Base-by-base conservation (phyloP, 78 protist genomes). In the Isochrysis galbana region DNA sequence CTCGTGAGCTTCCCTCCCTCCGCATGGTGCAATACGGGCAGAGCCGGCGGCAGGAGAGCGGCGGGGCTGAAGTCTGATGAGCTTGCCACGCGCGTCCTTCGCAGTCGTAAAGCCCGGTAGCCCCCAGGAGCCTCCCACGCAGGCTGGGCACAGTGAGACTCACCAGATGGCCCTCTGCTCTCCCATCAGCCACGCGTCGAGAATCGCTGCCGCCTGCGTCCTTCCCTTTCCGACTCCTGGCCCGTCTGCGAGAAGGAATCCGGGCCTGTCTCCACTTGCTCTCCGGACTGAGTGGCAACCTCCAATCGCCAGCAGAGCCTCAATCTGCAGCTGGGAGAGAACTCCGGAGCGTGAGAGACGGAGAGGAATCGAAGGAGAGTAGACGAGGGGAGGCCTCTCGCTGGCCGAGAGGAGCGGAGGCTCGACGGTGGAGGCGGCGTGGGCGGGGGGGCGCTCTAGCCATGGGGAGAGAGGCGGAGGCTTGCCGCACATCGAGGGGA, bases 181-280 rank as follows among this genome's bases (percentile, higher is more conserved):
- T 0, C 90, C 69, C 45, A 11, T 44, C 34, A 14, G 34, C 25
- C 0, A 32, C 32, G 2, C 23, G 69, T 86, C 55, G 39, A 86
- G 70, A 69, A 91, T 70, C 39, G 39, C 21, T 23, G 36, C 92
- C 44, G 92, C 74, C 23, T n/a, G 78, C 61, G 5, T 23, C 45
- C 93, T 84, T 25, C 93, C 93, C 77, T 91, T 91, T 54, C 93
- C 93, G 36, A 91, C 88, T 34, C 93, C 93, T 26, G 93, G 34
- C 25, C 88, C 90, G 47, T 91, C 93, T 3, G 67, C 93, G 41
- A 91, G 47, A 82, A 77, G 34, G 86, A 82, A 91, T 34, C 93
- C 93, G n/a, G 23, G n/a, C n/a, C n/a, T n/a, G n/a, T n/a, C n/a
- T n/a, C n/a, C n/a, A n/a, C n/a, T n/a, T n/a, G n/a, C n/a, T n/a